Conservation (phyloP, 2,329 filamentous ascomycete species). For the Fusarium sp. region DNA sequence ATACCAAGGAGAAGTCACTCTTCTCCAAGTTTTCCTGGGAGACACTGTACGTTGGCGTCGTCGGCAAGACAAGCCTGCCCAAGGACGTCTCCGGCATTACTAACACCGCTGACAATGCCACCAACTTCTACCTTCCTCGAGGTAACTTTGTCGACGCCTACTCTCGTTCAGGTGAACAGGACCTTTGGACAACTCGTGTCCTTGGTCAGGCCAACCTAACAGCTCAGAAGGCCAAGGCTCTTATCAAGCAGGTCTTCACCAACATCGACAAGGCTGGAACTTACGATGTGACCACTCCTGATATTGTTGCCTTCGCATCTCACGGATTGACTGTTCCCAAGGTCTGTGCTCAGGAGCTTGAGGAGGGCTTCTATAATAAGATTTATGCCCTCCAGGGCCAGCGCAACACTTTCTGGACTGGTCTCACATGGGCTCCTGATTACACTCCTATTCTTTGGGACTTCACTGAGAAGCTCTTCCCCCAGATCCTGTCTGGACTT, state of each 20-base stretch:
- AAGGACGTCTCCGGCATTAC: conserved; percentile 1
- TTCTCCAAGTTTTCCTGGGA: conserved; percentile 43
- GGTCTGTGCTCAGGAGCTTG: conserved; percentile 44
- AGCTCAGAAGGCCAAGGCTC: neutral
- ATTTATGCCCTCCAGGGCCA: conserved; percentile 49
- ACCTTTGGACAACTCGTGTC: conserved; percentile 21
- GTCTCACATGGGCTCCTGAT: conserved; percentile 36
- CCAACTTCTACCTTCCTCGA: conserved; percentile 5
- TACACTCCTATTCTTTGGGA: conserved; percentile 42
- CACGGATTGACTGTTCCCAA: conserved; percentile 34
- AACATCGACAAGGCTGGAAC: conserved; percentile 13
- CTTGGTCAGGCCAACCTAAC: conserved; percentile 5
- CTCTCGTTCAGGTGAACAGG: neutral
- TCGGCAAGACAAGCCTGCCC: conserved; percentile 31
- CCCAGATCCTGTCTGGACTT: conserved; percentile 1
- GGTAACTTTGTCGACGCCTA: conserved; percentile 20
- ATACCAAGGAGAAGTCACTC: conserved; percentile 34
- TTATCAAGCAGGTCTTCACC: conserved; percentile 5
- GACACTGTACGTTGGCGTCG: conserved; percentile 36
- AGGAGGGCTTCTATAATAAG: conserved; percentile 48
- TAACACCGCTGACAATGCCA: conserved; percentile 18
- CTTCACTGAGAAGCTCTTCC: conserved; percentile 35
- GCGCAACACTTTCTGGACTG: conserved; percentile 52
- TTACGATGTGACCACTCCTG: conserved; percentile 1
- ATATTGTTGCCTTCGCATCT: conserved; percentile 29